Percentiles rank a stretch among this genome's conserved stretches.
Evolutionary conservation across 2,329 filamentous ascomycete species (phyloP).

Genomic region (Botrytis tulipae): DNA sequence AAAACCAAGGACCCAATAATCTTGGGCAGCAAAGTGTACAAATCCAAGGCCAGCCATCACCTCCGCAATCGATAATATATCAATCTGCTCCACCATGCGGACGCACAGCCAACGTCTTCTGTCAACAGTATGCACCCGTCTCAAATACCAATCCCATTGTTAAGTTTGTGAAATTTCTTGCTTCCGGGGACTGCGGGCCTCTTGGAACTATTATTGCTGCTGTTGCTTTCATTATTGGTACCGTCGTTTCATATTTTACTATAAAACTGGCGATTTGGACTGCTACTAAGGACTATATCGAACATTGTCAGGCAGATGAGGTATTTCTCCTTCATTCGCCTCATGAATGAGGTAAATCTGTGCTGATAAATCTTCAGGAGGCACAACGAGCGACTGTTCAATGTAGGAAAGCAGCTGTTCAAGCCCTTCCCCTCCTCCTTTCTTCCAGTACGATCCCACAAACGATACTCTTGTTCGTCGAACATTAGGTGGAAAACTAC

Average conservation of each 20-base stretch:
- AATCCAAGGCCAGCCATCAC: neutral
- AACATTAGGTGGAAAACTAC: too few relatives aligned
- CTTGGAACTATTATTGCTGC: neutral
- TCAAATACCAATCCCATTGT: neutral
- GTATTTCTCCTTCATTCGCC: too few relatives aligned
- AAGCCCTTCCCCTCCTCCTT: too few relatives aligned
- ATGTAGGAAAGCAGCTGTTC: too few relatives aligned
- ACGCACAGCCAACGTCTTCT: neutral
- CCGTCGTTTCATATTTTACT: neutral
- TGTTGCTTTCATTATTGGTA: neutral
- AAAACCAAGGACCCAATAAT: neutral
- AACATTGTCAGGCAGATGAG: too few relatives aligned
- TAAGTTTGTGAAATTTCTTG: neutral
- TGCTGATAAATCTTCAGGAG: too few relatives aligned
- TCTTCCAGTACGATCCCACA: too few relatives aligned
- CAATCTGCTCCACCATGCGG: neutral
- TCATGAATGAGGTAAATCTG: too few relatives aligned
- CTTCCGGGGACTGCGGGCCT: neutral
- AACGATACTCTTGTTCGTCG: too few relatives aligned
- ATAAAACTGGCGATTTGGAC: slow-evolving; percentile 8
- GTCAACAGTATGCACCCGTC: neutral
- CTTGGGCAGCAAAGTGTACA: neutral
- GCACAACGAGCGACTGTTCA: too few relatives aligned
- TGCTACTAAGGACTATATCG: neutral
- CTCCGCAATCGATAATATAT: neutral